Base-by-base conservation (phyloP, 2,329 filamentous ascomycete species). In the Dactylellina drechsleri region DNA sequence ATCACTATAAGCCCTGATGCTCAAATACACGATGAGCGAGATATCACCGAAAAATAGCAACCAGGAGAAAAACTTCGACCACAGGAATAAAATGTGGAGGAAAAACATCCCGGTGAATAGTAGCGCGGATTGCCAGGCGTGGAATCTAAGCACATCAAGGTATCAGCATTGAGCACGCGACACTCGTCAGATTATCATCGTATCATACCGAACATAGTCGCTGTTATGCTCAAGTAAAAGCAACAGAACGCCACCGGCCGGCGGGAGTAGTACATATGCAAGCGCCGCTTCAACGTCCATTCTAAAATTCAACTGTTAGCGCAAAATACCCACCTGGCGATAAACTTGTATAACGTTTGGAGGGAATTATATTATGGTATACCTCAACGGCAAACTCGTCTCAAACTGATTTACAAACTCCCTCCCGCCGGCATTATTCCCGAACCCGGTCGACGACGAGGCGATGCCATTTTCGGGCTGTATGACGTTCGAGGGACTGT, bases 41-140 rank as follows among this genome's bases (percentile, higher is more conserved):
- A 97, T 76, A 81, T 99, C 94, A 20, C 86, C 86, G 8, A 92
- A 82, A 77, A 97, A 89, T 61, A 99, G 83, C 18, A 94, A 81
- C 91, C 92, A 97, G 76, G 91, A 93, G 1, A 98, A 84, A 66
- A 96, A 89, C 1, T 85, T 86, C 23, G 92, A 94, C 91, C 92
- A 97, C 12, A 89, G 90, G 82, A 98, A 90, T 49, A 98, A 83
- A 43, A 98, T 86, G 81, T 98, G 94, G 23, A 97, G 78, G 60
- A 96, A 83, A 82, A 93, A 87, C 70, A 88, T 80, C 81, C 57
- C 87, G 0, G 91, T 90, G 82, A 97, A 97, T 2, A 96, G 82
- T 79, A 97, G 85, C 77, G 90, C 90, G 5, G 91, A 92, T 83
- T 99, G 95, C 94, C 95, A 99, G 6, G 95, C 95, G 82, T 99